Percentiles rank a stretch among this genome's conserved stretches.
Conservation (phyloP, 2,329 filamentous ascomycete genomes). For the Nemania sp. region DNA sequence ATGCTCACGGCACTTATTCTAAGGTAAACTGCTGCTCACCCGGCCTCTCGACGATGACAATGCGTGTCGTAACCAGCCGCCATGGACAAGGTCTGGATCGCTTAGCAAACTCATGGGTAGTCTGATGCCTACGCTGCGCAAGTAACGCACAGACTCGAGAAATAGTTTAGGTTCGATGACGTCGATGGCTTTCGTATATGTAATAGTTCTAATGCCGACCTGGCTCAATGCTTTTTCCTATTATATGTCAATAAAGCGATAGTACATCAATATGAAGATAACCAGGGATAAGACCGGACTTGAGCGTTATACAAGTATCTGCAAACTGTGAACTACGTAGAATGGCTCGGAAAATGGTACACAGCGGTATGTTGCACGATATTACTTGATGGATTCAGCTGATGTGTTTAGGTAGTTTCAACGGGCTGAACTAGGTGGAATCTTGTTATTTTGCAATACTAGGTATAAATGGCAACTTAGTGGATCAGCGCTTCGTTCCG, state of each 20-base stretch:
- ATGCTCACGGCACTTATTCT: slow-evolving; percentile 11
- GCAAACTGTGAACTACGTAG: too few relatives aligned
- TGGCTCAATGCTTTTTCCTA: not conserved
- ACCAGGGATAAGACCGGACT: not conserved
- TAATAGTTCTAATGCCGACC: slow-evolving; percentile 4
- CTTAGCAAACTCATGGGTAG: slow-evolving; percentile 1
- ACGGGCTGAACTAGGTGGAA: slow-evolving; percentile 1
- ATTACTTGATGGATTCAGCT: not conserved
- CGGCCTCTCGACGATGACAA: not conserved
- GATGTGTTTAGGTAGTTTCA: not conserved
- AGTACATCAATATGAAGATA: slow-evolving; percentile 9
- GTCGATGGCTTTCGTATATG: slow-evolving; percentile 24
- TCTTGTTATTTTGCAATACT: slow-evolving; percentile 13
- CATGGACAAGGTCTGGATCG: slow-evolving; percentile 5
- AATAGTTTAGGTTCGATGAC: slow-evolving; percentile 26
- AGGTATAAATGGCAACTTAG: slow-evolving; percentile 17
- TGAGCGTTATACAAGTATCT: too few relatives aligned
- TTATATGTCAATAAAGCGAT: not conserved
- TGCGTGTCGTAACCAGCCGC: not conserved
- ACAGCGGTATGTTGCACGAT: too few relatives aligned
- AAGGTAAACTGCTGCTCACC: not conserved
- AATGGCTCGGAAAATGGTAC: too few relatives aligned
- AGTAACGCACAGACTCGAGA: not conserved
- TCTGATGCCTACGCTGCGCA: not conserved
- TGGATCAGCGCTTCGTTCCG: not conserved